Conservation (phyloP, 2,329 filamentous ascomycete genomes). For the Claviceps fusiformis region DNA sequence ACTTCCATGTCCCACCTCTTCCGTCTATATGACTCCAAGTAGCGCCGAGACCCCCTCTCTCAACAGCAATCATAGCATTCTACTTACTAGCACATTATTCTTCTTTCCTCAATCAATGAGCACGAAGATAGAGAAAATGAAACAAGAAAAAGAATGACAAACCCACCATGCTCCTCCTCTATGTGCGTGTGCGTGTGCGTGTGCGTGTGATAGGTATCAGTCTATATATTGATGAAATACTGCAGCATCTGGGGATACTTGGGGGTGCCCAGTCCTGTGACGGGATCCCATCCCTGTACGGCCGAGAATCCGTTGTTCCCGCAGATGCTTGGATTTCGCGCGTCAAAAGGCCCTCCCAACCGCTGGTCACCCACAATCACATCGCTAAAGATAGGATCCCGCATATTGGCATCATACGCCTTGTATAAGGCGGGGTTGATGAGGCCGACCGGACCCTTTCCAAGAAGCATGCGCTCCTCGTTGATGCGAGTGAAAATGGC, state of each 20-base stretch:
- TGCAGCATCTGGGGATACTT: conserved; percentile 19
- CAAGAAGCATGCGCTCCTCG: conserved; percentile 14
- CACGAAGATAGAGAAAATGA: too few relatives aligned
- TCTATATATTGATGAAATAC: conserved; percentile 22
- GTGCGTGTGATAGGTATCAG: too few relatives aligned
- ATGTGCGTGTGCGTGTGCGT: too few relatives aligned
- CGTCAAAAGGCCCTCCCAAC: conserved; percentile 6
- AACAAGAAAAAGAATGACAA: too few relatives aligned
- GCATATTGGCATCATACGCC: conserved; percentile 1
- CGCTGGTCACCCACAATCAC: conserved; percentile 9
- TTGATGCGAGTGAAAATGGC: conserved; percentile 21
- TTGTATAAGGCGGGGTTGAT: conserved; percentile 21
- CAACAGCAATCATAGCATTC: too few relatives aligned
- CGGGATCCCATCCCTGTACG: conserved; percentile 10
- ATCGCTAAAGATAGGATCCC: conserved; percentile 7
- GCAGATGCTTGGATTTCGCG: conserved; percentile 6
- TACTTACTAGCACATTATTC: too few relatives aligned
- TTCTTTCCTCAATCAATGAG: too few relatives aligned
- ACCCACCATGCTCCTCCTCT: too few relatives aligned
- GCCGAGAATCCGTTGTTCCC: conserved; percentile 10
- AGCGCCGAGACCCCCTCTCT: too few relatives aligned
- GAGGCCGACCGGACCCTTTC: conserved; percentile 18
- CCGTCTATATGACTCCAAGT: too few relatives aligned
- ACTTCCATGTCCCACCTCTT: too few relatives aligned
- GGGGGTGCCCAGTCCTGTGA: conserved; percentile 10